A percentile compares a stretch with the other conserved stretches of the same genome.
Evolutionary conservation across 2,329 filamentous ascomycete species (phyloP).

Genomic region (Lojkania enalia): DNA sequence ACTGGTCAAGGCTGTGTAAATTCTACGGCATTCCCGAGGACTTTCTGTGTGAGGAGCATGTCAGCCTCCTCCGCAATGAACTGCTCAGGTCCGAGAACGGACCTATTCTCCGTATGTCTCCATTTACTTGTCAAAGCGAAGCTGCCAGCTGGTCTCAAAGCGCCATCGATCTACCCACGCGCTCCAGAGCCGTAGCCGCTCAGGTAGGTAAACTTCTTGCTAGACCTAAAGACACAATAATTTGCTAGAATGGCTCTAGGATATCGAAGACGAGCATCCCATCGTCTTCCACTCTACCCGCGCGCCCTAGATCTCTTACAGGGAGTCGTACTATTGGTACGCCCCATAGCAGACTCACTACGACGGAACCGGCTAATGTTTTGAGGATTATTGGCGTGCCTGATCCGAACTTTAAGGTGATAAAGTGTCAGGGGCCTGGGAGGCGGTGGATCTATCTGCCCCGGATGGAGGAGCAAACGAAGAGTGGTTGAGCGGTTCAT

Average conservation of each 20-base stretch:
- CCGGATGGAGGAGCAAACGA: constrained; percentile 34
- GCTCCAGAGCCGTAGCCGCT: constrained; percentile 31
- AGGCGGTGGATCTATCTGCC: constrained; percentile 32
- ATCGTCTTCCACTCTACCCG: constrained; percentile 26
- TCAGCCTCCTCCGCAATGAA: constrained; percentile 25
- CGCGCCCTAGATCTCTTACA: constrained; percentile 15
- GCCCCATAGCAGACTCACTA: constrained; percentile 13
- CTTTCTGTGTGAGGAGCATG: constrained; percentile 26
- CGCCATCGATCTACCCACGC: constrained; percentile 20
- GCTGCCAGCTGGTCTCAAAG: too few relatives aligned
- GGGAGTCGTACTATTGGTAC: constrained; percentile 6
- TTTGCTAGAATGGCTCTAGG: constrained; percentile 23
- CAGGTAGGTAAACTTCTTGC: constrained; percentile 18
- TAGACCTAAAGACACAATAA: constrained; percentile 16
- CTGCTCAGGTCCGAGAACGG: constrained; percentile 12
- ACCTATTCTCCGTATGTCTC: not conserved
- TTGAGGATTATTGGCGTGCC: constrained; percentile 2
- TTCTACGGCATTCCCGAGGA: constrained; percentile 27
- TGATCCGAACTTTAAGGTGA: not conserved
- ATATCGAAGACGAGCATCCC: constrained; percentile 6
- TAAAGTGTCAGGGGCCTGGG: constrained; percentile 13
- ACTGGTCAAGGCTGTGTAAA: constrained; percentile 28
- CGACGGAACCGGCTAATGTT: constrained; percentile 11
- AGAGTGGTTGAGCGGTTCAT: constrained; percentile 27
- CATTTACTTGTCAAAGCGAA: too few relatives aligned